These are phyloP conservation scores for Thelonectria discophora DNA, from an alignment of 2,329 filamentous ascomycete species.

Conservation along the genomic window DNA sequence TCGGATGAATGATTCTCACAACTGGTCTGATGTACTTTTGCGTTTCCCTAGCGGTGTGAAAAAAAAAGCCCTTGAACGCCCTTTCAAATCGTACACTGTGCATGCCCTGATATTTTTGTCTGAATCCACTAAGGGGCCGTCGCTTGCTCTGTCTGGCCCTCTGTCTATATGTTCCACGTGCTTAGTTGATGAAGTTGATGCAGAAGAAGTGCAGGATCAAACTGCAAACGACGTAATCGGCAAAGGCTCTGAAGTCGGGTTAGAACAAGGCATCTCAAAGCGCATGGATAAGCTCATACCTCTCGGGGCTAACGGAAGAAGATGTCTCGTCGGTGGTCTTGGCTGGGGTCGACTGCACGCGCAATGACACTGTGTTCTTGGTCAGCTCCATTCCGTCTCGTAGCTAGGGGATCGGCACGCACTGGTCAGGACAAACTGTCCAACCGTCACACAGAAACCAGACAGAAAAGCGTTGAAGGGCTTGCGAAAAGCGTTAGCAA, in stretches of 20 bases:
- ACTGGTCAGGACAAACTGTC: constrained; percentile 96
- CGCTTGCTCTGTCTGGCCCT: background rate
- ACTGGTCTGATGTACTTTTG: constrained; percentile 33
- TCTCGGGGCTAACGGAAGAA: constrained; percentile 78
- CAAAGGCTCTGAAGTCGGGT: constrained; percentile 77
- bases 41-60: constrained; percentile 34
- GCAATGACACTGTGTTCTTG: constrained; percentile 67
- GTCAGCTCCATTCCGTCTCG: constrained; percentile 22
- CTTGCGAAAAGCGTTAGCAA: constrained; percentile 64
- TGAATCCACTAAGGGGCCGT: background rate
- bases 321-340: constrained; percentile 83
- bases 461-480: constrained; percentile 99
- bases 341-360: constrained; percentile 82
- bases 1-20: constrained; percentile 41
- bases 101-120: constrained; percentile 15
- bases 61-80: constrained; percentile 32
- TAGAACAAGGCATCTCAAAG: constrained; percentile 16
- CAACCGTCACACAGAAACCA: constrained; percentile 92
- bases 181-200: constrained; percentile 98
- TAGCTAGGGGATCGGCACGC: constrained; percentile 48
- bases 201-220: constrained; percentile 98
- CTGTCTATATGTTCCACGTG: background rate
- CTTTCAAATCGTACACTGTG: constrained; percentile 36
- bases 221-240: constrained; percentile 94
- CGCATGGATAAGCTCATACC: constrained; percentile 58